Percentiles rank a stretch among this genome's conserved stretches.
Evolutionary conservation across 2,329 filamentous ascomycete genomes (phyloP).

Genomic region (Diaporthe citriasiana): DNA sequence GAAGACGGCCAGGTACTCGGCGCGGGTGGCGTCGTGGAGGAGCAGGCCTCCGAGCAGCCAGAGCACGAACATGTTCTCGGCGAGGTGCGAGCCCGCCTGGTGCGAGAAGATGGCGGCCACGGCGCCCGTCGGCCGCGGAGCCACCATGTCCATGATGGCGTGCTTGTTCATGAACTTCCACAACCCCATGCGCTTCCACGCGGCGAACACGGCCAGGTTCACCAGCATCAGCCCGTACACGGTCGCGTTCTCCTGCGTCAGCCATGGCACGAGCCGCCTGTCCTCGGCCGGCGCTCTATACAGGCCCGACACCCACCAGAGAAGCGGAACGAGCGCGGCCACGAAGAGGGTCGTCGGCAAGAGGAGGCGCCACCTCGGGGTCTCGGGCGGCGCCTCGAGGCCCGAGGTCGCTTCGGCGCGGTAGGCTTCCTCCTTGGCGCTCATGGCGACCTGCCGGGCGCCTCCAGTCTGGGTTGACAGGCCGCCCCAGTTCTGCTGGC

Average conservation of each 20-base stretch:
- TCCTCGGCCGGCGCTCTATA: conserved; percentile 65
- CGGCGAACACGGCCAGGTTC: conserved; percentile 69
- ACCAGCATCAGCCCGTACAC: conserved; percentile 71
- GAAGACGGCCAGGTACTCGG: conserved; percentile 78
- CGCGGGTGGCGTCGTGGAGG: conserved; percentile 79
- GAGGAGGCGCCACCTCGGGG: conserved; percentile 67
- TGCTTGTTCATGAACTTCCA: conserved; percentile 79
- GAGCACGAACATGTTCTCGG: conserved; percentile 75
- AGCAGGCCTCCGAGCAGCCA: conserved; percentile 76
- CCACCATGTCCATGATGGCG: conserved; percentile 75
- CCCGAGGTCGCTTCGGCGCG: conserved; percentile 63
- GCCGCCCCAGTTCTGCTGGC: conserved; percentile 55
- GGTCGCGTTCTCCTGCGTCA: conserved; percentile 75
- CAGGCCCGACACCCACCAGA: conserved; percentile 51
- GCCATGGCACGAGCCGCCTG: conserved; percentile 70
- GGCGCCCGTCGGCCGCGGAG: conserved; percentile 72
- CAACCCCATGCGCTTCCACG: conserved; percentile 75
- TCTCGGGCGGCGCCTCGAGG: conserved; percentile 65
- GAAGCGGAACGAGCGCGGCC: conserved; percentile 58
- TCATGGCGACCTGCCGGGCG: conserved; percentile 48
- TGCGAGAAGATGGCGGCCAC: conserved; percentile 80
- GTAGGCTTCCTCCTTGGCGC: conserved; percentile 58
- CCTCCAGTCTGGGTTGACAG: conserved; percentile 52
- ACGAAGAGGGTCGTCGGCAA: conserved; percentile 67
- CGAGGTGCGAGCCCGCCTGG: conserved; percentile 71